Evolutionary conservation across 495 filamentous ascomycete genomes (phyloP).

Genomic region (Penicillium soppii): DNA sequence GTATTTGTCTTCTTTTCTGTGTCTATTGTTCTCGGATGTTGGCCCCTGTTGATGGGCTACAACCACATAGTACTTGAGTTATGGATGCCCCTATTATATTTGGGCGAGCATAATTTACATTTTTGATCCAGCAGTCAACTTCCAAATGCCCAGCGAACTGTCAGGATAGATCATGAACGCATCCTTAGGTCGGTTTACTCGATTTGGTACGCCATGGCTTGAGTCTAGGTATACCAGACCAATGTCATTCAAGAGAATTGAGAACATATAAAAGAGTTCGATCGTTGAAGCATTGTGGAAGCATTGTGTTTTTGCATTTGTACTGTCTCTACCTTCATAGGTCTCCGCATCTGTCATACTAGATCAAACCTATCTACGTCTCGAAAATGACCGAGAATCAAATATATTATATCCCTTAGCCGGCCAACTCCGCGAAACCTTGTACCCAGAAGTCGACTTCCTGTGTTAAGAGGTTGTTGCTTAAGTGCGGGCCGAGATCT

Average conservation of each 20-base stretch:
- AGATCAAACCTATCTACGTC: too few species aligned
- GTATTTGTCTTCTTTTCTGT: background rate
- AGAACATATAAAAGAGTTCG: background rate
- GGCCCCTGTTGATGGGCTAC: background rate
- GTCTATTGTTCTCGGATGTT: background rate
- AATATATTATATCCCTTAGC: too few species aligned
- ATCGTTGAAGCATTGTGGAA: too few species aligned
- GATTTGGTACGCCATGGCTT: too few species aligned
- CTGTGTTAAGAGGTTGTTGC: conserved; percentile 67
- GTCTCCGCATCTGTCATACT: too few species aligned
- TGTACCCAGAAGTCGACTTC: background rate
- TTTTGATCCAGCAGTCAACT: background rate
- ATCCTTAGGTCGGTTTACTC: background rate
- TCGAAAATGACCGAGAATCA: too few species aligned
- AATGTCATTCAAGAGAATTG: background rate
- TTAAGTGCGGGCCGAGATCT: conserved; percentile 67
- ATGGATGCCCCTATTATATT: background rate
- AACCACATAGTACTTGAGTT: background rate
- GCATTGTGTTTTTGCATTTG: too few species aligned
- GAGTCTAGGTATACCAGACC: too few species aligned
- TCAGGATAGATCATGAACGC: too few species aligned
- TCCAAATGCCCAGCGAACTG: too few species aligned
- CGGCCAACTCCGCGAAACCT: background rate
- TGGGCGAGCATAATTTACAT: background rate
- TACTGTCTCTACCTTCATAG: too few species aligned